Evolutionary conservation across 23 red algal species (phyloP), one percentile per base, ranked within the genome.

Genomic region (Pyropia yezoensis): DNA sequence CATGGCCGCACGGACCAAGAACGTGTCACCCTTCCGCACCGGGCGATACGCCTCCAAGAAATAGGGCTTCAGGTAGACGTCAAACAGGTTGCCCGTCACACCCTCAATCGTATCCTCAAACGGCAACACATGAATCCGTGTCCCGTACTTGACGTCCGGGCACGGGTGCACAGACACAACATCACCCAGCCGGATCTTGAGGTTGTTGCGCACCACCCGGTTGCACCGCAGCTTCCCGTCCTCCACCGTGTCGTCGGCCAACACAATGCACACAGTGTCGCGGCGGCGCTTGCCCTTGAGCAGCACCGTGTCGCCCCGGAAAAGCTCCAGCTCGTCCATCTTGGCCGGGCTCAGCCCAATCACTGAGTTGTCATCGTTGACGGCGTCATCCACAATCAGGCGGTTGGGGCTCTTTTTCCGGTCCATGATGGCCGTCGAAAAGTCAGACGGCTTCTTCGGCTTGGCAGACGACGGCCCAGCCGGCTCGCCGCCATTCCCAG

Each of bases 1-100:
- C 80, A 98, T 90, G 15, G 81, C 94, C 3, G 74, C 90, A 34
- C 94, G 81, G 58, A 98, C 86, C 18, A 91, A 52, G 33, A 98
- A 98, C 49, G 94, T 98, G 71, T 98, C 94, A 15, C 85, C 85
- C 70, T 98, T 98, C 12, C 94, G 81, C 33, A 98, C 86, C 15
- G 94, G 94, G 22, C 94, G 85, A 70, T 98, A 98, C 25, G 94
- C 94, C 50, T 98, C 94, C 18, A 98, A 69, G 59, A 98, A 98
- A 70, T 98, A 98, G 11, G 94, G 94, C 33, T 89, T 89, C 57
- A 98, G 69, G 68, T 90, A 90, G 18, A 87, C 83, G 55, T 80
- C 83, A 69, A 98, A 98, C 27, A 98, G 74, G 69, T 96, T 88
- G 6, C 85, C 94, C 5, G 85, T 89, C 24, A 98, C 65, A 12